Conservation (phyloP, 2,329 filamentous ascomycete genomes). For the Cercospora sojina region DNA sequence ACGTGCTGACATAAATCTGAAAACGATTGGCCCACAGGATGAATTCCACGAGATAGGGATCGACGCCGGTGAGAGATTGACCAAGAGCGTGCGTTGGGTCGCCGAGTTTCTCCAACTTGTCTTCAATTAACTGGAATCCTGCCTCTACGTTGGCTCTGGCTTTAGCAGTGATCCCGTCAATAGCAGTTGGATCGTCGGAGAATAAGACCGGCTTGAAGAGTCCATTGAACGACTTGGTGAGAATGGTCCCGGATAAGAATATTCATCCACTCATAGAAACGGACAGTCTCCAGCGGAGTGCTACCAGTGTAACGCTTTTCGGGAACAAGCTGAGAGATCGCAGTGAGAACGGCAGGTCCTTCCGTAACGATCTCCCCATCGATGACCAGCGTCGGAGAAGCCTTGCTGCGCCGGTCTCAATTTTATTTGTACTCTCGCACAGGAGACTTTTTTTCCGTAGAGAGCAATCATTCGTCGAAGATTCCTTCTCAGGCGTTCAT, state of each 20-base stretch:
- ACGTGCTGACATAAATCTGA: background rate
- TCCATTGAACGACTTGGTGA: background rate
- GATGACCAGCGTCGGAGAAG: background rate
- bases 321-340: background rate
- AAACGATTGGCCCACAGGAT: background rate
- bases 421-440: background rate
- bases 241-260: background rate
- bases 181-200: background rate
- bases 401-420: background rate
- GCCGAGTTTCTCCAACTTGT: background rate
- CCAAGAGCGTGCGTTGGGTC: background rate
- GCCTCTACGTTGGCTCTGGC: background rate
- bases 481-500: background rate
- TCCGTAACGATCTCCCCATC: background rate
- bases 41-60: background rate
- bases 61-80: background rate
- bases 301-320: background rate
- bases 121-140: background rate
- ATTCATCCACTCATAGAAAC: background rate
- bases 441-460: background rate
- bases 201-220: background rate
- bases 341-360: background rate
- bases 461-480: background rate
- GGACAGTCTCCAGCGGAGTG: background rate
- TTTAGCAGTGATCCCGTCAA: background rate